These are phyloP conservation scores for Pyrus hybrid DNA, from an alignment of 331 rosid species.

Conservation along the genomic window DNA sequence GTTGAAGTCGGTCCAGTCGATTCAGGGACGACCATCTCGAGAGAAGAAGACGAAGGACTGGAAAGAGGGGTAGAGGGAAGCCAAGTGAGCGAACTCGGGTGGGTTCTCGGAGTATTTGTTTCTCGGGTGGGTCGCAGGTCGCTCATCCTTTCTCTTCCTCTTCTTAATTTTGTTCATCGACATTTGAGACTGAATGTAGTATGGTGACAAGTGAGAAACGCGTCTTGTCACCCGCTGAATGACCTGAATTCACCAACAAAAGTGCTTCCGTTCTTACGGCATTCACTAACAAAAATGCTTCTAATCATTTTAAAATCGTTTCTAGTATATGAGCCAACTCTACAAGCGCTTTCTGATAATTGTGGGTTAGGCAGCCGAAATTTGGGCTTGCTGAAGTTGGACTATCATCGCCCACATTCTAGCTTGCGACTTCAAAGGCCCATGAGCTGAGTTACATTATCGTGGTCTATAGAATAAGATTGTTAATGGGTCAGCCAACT, in stretches of 20 bases:
- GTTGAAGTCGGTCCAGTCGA: constrained; percentile 78
- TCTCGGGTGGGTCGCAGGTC: constrained; percentile 44
- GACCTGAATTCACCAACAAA: neutral
- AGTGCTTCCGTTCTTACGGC: too few relatives aligned
- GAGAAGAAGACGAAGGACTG: constrained; percentile 34
- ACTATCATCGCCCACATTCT: neutral
- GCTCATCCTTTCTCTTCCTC: constrained; percentile 29
- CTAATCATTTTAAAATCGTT: too few relatives aligned
- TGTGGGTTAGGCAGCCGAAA: neutral
- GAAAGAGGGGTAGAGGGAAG: constrained; percentile 75
- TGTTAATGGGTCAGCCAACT: too few relatives aligned
- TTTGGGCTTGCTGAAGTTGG: neutral
- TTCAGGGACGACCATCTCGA: constrained; percentile 29
- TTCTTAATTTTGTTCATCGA: constrained; percentile 30
- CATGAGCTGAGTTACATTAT: neutral
- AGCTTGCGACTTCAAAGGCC: neutral
- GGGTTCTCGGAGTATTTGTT: constrained; percentile 68
- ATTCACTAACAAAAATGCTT: too few relatives aligned
- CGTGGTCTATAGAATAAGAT: too few relatives aligned
- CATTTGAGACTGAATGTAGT: neutral
- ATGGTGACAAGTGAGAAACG: too few relatives aligned
- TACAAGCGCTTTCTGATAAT: too few relatives aligned
- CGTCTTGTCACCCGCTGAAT: too few relatives aligned
- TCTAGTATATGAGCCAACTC: too few relatives aligned
- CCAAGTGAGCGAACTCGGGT: constrained; percentile 60